Conservation (phyloP, 2,329 filamentous ascomycete species). For the Ceratocystis cubensis region DNA sequence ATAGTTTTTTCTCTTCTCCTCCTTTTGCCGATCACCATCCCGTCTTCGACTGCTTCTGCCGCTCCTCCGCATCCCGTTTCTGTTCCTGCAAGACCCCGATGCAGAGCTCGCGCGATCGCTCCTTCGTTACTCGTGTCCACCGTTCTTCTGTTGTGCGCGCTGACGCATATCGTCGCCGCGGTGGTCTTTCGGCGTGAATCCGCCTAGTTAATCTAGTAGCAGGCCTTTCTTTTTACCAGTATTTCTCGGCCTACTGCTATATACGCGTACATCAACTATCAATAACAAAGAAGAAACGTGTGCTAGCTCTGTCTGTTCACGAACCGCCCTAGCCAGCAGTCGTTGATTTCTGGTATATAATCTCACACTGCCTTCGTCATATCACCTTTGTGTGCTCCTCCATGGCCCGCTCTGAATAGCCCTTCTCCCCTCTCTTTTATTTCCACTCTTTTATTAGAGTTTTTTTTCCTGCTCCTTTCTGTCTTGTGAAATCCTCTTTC, state of each 20-base stretch:
- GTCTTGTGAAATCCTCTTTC: slow-evolving; percentile 7
- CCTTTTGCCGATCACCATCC: slow-evolving; percentile 5
- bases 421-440: slow-evolving; percentile 15
- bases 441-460: slow-evolving; percentile 19
- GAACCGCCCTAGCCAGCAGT: slow-evolving; percentile 17
- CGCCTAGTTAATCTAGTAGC: background rate
- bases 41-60: slow-evolving; percentile 12
- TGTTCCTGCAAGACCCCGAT: slow-evolving; percentile 17
- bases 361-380: background rate
- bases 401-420: background rate
- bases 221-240: background rate
- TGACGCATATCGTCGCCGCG: slow-evolving; percentile 21
- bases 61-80: background rate
- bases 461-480: slow-evolving; percentile 11
- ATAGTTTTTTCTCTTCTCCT: background rate
- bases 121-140: slow-evolving; percentile 8
- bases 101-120: slow-evolving; percentile 12
- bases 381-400: background rate
- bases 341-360: background rate
- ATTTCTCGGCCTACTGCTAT: background rate
- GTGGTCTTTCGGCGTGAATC: slow-evolving; percentile 20
- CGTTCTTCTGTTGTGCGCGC: slow-evolving; percentile 18
- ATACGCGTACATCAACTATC: background rate
- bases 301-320: background rate
- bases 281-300: background rate